Evolutionary conservation across 164 flowering plant species (phyloP).

Genomic region (Macadamia tetraphylla): DNA sequence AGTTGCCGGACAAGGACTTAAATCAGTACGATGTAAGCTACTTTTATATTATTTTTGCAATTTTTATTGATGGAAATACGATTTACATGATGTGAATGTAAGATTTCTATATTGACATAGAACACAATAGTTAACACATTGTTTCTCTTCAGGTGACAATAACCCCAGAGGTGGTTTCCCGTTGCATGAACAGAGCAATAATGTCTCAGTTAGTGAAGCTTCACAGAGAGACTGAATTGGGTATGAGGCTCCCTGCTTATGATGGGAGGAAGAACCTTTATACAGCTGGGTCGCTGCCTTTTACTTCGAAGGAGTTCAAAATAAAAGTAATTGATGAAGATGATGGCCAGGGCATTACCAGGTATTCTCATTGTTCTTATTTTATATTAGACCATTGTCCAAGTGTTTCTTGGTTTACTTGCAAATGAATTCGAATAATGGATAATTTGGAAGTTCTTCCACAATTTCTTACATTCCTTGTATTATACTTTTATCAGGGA

Average conservation of each 20-base stretch:
- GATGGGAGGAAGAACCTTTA: slow-evolving; percentile 52
- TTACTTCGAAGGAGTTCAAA: slow-evolving; percentile 40
- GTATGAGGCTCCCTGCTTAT: slow-evolving; percentile 48
- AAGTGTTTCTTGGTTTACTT: neutral
- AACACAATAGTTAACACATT: neutral
- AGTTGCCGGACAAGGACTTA: slow-evolving; percentile 32
- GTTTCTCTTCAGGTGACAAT: slow-evolving; percentile 37
- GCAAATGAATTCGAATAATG: neutral
- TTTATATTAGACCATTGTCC: neutral
- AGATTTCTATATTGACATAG: neutral
- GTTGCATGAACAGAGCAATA: slow-evolving; percentile 36
- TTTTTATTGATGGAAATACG: neutral
- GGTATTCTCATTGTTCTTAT: slow-evolving; percentile 9
- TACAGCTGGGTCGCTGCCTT: slow-evolving; percentile 53
- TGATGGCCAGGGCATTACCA: slow-evolving; percentile 16
- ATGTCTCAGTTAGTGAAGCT: slow-evolving; percentile 42
- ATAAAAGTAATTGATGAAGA: slow-evolving; percentile 31
- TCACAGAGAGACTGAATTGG: slow-evolving; percentile 39
- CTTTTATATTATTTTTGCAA: neutral
- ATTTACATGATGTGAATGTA: neutral
- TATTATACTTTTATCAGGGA: slow-evolving; percentile 14
- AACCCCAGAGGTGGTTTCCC: slow-evolving; percentile 36
- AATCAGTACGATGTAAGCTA: slow-evolving; percentile 36
- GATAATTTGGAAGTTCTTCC: neutral
- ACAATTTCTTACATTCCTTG: neutral